Evolutionary conservation across 345 rosid species (phyloP), one percentile per base, ranked within the genome.

Genomic region (Sisymbrium altissimum): DNA sequence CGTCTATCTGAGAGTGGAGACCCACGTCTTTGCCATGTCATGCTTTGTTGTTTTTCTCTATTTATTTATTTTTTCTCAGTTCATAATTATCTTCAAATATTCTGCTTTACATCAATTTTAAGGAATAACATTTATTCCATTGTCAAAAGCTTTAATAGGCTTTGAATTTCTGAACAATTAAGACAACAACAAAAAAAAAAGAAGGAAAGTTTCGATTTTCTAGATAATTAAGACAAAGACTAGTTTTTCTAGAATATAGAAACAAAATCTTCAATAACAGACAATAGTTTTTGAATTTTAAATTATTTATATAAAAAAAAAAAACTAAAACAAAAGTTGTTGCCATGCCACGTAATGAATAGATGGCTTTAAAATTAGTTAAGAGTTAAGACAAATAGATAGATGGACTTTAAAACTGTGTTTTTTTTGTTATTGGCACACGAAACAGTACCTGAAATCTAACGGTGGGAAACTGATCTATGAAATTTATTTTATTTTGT

Each of bases 11-110:
- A 65, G 45, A 69, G 79, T 69, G 74, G 75, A 76, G 75, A 70
- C 71, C 71, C 80, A 76, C 80, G 75, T 63, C 79, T 54, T 53
- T 76, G 65, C 58, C 74, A 76, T 32, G 70, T 62, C 69, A 75
- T 66, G 55, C 74, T 53, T 40, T 4, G 38, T 43, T 66, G 52
- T 14, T 39, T 19, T 49, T n/a, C 2, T 44, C 0, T 44, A 6
- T 44, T 64, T 5, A 7, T 7, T 53, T 11, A 6, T 29, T 70
- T 35, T 0, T 40, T 68, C 14, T 5, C 1, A 8, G 40, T 40
- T 9, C 0, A 59, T 58, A 19, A 4, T 43, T 60, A 25, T 25
- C 19, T 46, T 14, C 30, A 45, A 33, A 30, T 19, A 33, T 70
- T 18, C n/a, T 70, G 35, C 36, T 70, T n/a, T 8, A 30, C 13